phyloP scores from a whole-genome alignment of 2,329 filamentous ascomycete genomes.

The Ceratocystis colombiana region DNA sequence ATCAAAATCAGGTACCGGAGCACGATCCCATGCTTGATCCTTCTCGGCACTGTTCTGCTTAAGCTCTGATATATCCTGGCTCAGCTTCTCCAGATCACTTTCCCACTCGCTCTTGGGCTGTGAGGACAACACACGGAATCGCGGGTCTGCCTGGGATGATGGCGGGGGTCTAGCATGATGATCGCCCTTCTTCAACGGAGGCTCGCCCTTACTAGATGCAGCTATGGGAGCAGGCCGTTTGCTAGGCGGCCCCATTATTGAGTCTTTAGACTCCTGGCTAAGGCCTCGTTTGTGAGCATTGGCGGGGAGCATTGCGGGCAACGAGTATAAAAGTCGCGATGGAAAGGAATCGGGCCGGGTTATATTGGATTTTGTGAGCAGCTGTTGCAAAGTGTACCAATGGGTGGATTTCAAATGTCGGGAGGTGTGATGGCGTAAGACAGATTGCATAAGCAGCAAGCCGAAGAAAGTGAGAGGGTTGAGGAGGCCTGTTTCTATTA shows the following conservation, averaged over 20 bases:
- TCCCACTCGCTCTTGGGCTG: conserved; percentile 89
- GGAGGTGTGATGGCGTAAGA: neutral
- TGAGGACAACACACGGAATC: conserved; percentile 58
- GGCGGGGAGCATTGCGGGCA: conserved; percentile 39
- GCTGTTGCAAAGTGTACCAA: neutral
- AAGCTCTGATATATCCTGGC: conserved; percentile 77
- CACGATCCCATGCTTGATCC: conserved; percentile 80
- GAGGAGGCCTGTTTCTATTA: neutral
- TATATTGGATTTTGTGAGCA: neutral
- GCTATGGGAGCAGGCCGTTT: conserved; percentile 1
- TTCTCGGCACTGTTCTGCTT: conserved; percentile 83
- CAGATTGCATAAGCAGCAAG: neutral
- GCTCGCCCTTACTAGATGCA: neutral
- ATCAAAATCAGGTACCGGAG: conserved; percentile 43
- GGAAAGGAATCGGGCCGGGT: neutral
- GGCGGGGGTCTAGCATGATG: neutral
- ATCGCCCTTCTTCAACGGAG: neutral
- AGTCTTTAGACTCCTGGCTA: conserved; percentile 51
- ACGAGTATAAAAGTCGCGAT: neutral
- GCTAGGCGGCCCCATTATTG: neutral
- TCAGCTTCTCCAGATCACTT: conserved; percentile 87
- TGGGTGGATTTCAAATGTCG: neutral
- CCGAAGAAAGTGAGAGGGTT: neutral
- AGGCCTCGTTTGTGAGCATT: conserved; percentile 61
- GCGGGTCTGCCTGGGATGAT: conserved; percentile 43